These are phyloP conservation scores for Ophiostoma novo-ulmi DNA, from an alignment of 2,329 filamentous ascomycete genomes.

Conservation along the genomic window DNA sequence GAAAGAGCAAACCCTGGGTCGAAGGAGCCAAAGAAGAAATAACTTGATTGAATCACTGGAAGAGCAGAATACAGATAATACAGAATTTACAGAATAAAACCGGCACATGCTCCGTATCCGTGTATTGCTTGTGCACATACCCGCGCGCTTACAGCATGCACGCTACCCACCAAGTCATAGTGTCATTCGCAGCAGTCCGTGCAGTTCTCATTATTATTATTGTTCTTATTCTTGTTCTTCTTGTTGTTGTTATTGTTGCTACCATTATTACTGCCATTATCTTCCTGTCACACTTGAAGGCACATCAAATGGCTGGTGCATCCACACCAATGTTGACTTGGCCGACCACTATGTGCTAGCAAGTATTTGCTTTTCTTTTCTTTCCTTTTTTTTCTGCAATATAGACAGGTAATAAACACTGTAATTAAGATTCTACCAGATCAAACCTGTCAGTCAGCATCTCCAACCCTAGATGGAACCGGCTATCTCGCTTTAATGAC, in stretches of 20 bases:
- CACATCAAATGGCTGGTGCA: too few species aligned
- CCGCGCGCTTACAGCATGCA: conserved; percentile 4
- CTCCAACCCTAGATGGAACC: too few species aligned
- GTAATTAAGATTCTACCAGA: too few species aligned
- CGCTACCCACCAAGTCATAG: not conserved
- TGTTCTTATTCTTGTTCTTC: too few species aligned
- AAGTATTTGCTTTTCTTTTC: not conserved
- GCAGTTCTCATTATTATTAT: too few species aligned
- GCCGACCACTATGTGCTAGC: not conserved
- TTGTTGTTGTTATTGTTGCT: too few species aligned
- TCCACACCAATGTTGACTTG: not conserved
- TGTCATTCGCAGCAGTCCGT: not conserved
- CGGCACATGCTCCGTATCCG: not conserved
- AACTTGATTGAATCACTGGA: not conserved
- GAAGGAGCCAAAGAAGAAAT: not conserved
- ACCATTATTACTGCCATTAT: not conserved
- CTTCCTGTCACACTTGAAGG: not conserved
- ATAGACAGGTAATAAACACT: too few species aligned
- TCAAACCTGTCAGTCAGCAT: too few species aligned
- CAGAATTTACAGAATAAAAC: not conserved
- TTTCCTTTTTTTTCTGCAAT: not conserved
- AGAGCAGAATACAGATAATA: not conserved
- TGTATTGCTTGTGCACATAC: conserved; percentile 1
- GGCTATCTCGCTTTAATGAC: too few species aligned
- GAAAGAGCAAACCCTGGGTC: not conserved